Base-by-base conservation (phyloP, 192 early-diverging fungal species). In the Backusella morwellensis region DNA sequence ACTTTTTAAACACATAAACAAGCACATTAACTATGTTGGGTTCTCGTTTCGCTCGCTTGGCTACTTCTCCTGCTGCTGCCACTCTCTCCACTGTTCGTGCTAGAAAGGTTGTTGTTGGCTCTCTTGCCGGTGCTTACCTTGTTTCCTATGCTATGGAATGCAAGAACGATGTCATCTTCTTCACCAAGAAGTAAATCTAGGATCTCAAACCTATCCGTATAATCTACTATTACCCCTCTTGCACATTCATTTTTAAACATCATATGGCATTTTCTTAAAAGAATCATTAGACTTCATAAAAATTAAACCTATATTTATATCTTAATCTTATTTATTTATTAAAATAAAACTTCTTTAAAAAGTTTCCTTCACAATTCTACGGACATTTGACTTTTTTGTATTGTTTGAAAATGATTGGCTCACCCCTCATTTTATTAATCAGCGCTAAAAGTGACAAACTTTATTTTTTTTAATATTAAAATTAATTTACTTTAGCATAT, bases 371-470 rank as follows among this genome's bases (percentile, higher is more conserved):
- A 15, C 8, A 14, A 6, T 54, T 21, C 21, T 54, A 21, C 14
- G 6, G 9, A 1, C 26, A 63, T 3, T 29, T 63, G 8, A 26
- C 19, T 63, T 29, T 29, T 29, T 19, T 63, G 7, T 38, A 38
- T 38, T 40, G 38, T 40, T 59, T 63, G 56, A 63, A 29, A 63
- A 63, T 63, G 56, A 63, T 63, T 63, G 56, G 56, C 56, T 63
- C n/a, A 12, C 56, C 56, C 23, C 56, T 63, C 56, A 59, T 59
- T 59, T 59, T 59, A 59, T 21, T 59, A 26, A 8, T 21, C n/a
- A 44, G 17, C 42, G 14, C 11, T 44, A 44, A 44, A 12, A 15
- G 14, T 56, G 19, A 8, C 9, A 59, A 59, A 59, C 54, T 23
- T 59, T 59, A 12, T 14, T 63, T 59, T 54, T 54, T 54, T 56